Evolutionary conservation across 257 asterid genomes (phyloP).

Genomic region (Solanum neorickii): DNA sequence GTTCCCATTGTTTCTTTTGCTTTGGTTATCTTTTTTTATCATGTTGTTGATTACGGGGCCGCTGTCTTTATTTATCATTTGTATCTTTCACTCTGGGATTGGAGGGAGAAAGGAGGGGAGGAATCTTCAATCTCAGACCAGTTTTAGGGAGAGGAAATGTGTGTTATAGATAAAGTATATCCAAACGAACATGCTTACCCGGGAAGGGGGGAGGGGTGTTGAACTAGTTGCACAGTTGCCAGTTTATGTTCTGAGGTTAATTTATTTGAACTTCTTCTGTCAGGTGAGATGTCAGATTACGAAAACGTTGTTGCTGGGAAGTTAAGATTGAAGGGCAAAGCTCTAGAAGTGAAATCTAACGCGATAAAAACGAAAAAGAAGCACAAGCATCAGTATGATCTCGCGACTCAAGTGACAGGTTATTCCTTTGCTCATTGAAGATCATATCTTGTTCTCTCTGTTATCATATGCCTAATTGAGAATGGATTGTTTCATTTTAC

Average conservation of each 20-base stretch:
- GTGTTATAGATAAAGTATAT: neutral
- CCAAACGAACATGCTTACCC: neutral
- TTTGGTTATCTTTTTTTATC: neutral
- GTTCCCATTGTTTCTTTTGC: too few relatives aligned
- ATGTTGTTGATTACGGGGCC: neutral
- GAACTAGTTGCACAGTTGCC: neutral
- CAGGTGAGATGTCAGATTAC: conserved; percentile 34
- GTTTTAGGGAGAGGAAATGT: neutral
- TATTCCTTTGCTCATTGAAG: neutral
- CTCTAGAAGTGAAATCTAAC: conserved; percentile 26
- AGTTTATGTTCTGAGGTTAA: neutral
- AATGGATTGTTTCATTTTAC: neutral
- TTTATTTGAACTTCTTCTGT: neutral
- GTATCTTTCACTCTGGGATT: neutral
- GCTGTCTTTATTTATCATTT: too few relatives aligned
- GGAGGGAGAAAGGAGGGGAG: neutral
- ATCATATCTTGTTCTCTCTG: neutral
- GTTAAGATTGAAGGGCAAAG: conserved; percentile 36
- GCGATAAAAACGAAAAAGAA: conserved; percentile 24
- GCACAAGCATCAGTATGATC: conserved; percentile 9
- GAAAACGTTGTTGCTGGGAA: conserved; percentile 28
- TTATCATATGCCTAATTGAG: neutral
- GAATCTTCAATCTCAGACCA: neutral
- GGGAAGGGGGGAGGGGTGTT: neutral
- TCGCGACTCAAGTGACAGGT: neutral